Percentiles rank a stretch among this genome's conserved stretches.
phyloP scores from a whole-genome alignment of 371 early-diverging fungal genomes.

The Funneliformis caledonium region DNA sequence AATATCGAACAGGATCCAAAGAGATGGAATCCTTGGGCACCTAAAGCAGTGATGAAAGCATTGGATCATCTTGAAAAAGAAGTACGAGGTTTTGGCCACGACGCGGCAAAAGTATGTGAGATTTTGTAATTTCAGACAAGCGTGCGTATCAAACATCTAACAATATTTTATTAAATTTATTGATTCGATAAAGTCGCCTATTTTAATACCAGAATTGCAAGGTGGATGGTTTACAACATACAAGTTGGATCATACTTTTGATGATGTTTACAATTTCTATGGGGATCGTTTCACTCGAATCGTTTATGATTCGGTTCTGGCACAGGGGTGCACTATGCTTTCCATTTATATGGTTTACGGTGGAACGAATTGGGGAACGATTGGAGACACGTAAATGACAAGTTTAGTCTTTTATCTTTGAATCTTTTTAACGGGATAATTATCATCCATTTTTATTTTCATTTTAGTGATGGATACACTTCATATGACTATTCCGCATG shows the following conservation, averaged over 20 bases:
- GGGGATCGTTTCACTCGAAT: conserved; percentile 74
- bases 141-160: neutral
- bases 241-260: conserved; percentile 67
- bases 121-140: neutral
- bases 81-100: conserved; percentile 75
- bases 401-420: neutral
- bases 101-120: conserved; percentile 57
- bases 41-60: conserved; percentile 58
- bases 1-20: conserved; percentile 55
- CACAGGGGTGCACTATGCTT: conserved; percentile 73
- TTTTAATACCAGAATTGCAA: conserved; percentile 82
- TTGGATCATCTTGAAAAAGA: conserved; percentile 71
- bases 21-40: conserved; percentile 68
- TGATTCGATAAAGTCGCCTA: conserved; percentile 55
- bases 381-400: conserved; percentile 72
- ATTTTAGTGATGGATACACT: conserved; percentile 72
- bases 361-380: conserved; percentile 85
- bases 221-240: conserved; percentile 87
- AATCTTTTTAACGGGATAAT: neutral
- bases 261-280: conserved; percentile 70
- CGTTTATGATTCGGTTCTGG: conserved; percentile 63
- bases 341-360: conserved; percentile 81
- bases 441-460: conserved; percentile 7
- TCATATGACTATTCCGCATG: conserved; percentile 82
- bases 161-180: neutral